These are phyloP conservation scores for Chrysoporthe austroafricana DNA, from an alignment of 2,329 filamentous ascomycete species.

Conservation along the genomic window DNA sequence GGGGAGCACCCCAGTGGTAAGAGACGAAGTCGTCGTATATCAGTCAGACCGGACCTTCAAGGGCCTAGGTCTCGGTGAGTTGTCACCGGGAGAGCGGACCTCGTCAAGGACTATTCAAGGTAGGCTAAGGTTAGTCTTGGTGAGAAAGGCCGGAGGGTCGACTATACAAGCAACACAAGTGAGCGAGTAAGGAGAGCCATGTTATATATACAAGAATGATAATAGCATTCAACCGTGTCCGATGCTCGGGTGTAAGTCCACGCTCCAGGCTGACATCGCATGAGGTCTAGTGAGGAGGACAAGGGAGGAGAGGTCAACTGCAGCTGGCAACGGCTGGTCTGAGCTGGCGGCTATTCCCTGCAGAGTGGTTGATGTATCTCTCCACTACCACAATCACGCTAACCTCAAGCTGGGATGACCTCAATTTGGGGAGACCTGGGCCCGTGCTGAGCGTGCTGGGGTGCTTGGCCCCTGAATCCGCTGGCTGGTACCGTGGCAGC, in stretches of 20 bases:
- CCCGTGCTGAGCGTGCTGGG: neutral
- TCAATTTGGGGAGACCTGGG: slow-evolving; percentile 9
- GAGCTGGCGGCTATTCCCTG: neutral
- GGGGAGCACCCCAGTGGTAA: no score
- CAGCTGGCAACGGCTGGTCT: slow-evolving; percentile 14
- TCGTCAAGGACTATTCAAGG: neutral
- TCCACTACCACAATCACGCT: slow-evolving; percentile 12
- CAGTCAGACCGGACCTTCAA: neutral
- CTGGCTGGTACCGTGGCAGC: slow-evolving; percentile 4
- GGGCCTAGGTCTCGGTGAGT: neutral
- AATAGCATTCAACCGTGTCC: neutral
- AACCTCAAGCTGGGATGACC: slow-evolving; percentile 7
- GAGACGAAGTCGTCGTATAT: neutral
- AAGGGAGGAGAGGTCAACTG: neutral
- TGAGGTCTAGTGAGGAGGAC: slow-evolving; percentile 5
- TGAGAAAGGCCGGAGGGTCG: neutral
- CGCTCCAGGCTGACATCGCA: slow-evolving; percentile 1
- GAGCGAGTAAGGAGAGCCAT: neutral
- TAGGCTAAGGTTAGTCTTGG: neutral
- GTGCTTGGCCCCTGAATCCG: slow-evolving; percentile 17
- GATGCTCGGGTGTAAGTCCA: neutral
- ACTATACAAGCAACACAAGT: neutral
- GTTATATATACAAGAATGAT: neutral
- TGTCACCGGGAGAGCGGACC: neutral
- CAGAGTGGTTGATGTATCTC: neutral